Percentiles rank a stretch among this genome's conserved stretches.
Evolutionary conservation across 805 yeast genomes (phyloP).

Genomic region (Cyberlindnera veronae): DNA sequence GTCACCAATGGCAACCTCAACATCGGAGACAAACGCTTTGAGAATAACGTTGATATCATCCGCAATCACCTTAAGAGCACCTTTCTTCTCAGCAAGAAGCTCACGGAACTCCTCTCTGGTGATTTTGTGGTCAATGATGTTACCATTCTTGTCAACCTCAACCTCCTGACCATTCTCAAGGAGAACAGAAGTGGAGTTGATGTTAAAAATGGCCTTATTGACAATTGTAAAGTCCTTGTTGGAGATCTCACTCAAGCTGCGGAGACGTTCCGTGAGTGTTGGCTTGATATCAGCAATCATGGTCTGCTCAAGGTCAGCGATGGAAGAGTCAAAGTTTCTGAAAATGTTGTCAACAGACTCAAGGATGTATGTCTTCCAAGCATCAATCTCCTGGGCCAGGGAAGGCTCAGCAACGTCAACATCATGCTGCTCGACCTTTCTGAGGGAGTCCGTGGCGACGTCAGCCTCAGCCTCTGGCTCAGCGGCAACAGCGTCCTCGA

Average conservation of each 20-base stretch:
- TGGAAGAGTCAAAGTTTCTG: conserved; percentile 36
- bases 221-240: conserved; percentile 28
- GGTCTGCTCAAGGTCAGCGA: conserved; percentile 28
- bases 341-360: conserved; percentile 37
- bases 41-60: conserved; percentile 32
- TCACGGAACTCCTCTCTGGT: conserved; percentile 48
- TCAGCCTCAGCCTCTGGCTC: conserved; percentile 2
- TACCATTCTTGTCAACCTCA: conserved; percentile 33
- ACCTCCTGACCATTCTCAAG: conserved; percentile 32
- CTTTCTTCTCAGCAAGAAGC: conserved; percentile 32
- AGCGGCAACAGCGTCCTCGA: neutral
- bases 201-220: conserved; percentile 34
- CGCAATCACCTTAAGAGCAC: conserved; percentile 29
- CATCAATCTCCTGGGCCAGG: conserved; percentile 34
- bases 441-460: conserved; percentile 8
- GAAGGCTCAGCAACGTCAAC: conserved; percentile 11
- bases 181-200: conserved; percentile 34
- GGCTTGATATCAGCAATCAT: conserved; percentile 29
- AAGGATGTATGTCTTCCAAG: conserved; percentile 35
- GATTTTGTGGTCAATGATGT: conserved; percentile 35
- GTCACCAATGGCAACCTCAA: conserved; percentile 33
- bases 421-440: conserved; percentile 7
- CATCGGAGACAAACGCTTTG: conserved; percentile 25
- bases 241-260: conserved; percentile 29
- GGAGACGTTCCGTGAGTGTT: conserved; percentile 33